phyloP scores from a whole-genome alignment of 768 basidiomycete genomes.

The Pleurotus salmoneostramineus region DNA sequence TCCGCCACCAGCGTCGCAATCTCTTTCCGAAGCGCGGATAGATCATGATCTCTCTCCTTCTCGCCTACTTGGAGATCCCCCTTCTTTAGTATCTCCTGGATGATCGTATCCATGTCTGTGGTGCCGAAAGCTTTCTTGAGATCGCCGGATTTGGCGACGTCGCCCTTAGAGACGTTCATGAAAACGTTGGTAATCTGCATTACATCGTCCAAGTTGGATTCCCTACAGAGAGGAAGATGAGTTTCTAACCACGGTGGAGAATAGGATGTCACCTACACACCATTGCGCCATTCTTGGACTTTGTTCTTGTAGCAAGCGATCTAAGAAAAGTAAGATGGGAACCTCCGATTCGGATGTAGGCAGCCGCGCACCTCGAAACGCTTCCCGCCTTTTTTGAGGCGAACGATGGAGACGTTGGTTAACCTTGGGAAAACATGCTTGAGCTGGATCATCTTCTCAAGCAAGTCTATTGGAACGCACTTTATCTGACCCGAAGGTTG shows the following conservation, averaged over 20 bases:
- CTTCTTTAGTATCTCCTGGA: conserved; percentile 91
- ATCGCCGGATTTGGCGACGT: conserved; percentile 84
- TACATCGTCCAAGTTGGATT: conserved; percentile 92
- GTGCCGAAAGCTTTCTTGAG: conserved; percentile 91
- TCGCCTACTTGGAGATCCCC: conserved; percentile 97
- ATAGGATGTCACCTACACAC: conserved; percentile 55
- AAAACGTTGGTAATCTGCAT: conserved; percentile 97
- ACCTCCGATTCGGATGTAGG: neutral
- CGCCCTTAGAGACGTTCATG: conserved; percentile 94
- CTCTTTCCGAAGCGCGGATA: conserved; percentile 76
- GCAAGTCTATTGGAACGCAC: conserved; percentile 27
- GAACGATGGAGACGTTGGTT: conserved; percentile 95
- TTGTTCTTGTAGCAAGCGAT: conserved; percentile 99
- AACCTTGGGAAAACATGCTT: conserved; percentile 46
- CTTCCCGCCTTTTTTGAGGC: conserved; percentile 95
- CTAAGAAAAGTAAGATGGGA: conserved; percentile 26
- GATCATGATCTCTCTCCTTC: conserved; percentile 92
- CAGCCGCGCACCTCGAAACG: conserved; percentile 78
- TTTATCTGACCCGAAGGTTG: conserved; percentile 92
- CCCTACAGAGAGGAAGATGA: conserved; percentile 38
- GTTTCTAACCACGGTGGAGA: neutral
- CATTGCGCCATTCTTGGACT: conserved; percentile 93
- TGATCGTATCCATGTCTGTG: conserved; percentile 61
- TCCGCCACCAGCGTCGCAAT: conserved; percentile 93
- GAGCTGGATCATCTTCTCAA: neutral